Conservation (phyloP, 2,329 filamentous ascomycete species). For the Penicillium sp. region DNA sequence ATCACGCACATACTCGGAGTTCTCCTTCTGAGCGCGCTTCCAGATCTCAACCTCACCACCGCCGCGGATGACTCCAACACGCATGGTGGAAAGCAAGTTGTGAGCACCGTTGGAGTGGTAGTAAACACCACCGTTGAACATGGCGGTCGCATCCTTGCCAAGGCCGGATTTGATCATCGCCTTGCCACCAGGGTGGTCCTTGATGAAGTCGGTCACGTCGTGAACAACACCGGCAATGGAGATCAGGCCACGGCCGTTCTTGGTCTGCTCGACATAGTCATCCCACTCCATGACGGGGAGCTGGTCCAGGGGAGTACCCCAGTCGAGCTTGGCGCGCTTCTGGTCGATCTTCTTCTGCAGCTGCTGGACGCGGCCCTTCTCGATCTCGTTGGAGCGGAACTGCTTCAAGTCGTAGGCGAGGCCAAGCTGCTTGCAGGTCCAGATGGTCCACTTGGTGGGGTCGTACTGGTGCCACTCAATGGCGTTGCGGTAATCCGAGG, state of each 20-base stretch:
- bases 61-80: conserved; percentile 79
- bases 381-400: conserved; percentile 88
- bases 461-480: conserved; percentile 91
- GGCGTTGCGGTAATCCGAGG: conserved; percentile 87
- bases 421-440: conserved; percentile 77
- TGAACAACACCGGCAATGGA: conserved; percentile 82
- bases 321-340: conserved; percentile 77
- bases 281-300: conserved; percentile 85
- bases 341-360: conserved; percentile 90
- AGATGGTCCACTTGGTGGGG: conserved; percentile 88
- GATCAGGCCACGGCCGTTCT: conserved; percentile 73
- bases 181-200: conserved; percentile 86
- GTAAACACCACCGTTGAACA: conserved; percentile 91
- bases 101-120: conserved; percentile 86
- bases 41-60: conserved; percentile 90
- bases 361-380: conserved; percentile 86
- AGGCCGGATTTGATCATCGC: conserved; percentile 78
- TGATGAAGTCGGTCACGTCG: conserved; percentile 80
- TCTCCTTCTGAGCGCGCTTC: conserved; percentile 81
- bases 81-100: conserved; percentile 84
- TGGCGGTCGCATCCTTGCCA: conserved; percentile 83
- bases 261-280: conserved; percentile 73
- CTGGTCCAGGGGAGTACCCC: conserved; percentile 81
- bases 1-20: conserved; percentile 75
- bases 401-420: conserved; percentile 85